A percentile compares a stretch with the other conserved stretches of the same genome.
Conservation (phyloP, 306 rosid genomes). For the Fragaria nilgerrensis region DNA sequence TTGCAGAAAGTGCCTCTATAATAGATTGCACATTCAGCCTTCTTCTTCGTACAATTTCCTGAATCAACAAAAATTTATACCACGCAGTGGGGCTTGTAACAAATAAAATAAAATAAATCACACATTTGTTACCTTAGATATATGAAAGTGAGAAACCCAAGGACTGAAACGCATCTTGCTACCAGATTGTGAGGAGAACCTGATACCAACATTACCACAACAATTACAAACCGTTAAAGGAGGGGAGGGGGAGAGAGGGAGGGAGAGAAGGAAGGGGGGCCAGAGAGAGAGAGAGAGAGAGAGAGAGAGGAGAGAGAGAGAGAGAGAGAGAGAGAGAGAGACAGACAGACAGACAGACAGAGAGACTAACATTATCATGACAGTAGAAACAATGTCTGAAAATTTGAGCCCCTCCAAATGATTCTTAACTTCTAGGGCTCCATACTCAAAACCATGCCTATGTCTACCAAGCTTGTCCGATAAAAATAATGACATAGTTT, state of each 20-base stretch:
- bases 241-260: neutral
- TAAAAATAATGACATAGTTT: slow-evolving; percentile 65
- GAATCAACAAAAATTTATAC: slow-evolving; percentile 19
- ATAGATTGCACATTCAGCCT: slow-evolving; percentile 54
- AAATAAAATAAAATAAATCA: neutral
- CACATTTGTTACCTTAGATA: slow-evolving; percentile 45
- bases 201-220: slow-evolving; percentile 19
- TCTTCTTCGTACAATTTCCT: slow-evolving; percentile 57
- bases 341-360: neutral
- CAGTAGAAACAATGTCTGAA: slow-evolving; percentile 63
- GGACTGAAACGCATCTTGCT: slow-evolving; percentile 51
- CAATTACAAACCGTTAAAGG: slow-evolving; percentile 14
- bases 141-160: slow-evolving; percentile 90
- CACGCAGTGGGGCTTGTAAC: slow-evolving; percentile 3
- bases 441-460: slow-evolving; percentile 76
- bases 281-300: neutral
- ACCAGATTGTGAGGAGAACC: slow-evolving; percentile 50
- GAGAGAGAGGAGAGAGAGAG: neutral
- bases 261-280: neutral
- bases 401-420: slow-evolving; percentile 70
- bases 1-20: slow-evolving; percentile 45
- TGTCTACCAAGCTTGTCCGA: slow-evolving; percentile 62
- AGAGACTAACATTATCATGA: slow-evolving; percentile 57
- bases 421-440: slow-evolving; percentile 70
- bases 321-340: neutral